Conservation (phyloP, 805 yeast genomes). For the Teunomyces cretensis region DNA sequence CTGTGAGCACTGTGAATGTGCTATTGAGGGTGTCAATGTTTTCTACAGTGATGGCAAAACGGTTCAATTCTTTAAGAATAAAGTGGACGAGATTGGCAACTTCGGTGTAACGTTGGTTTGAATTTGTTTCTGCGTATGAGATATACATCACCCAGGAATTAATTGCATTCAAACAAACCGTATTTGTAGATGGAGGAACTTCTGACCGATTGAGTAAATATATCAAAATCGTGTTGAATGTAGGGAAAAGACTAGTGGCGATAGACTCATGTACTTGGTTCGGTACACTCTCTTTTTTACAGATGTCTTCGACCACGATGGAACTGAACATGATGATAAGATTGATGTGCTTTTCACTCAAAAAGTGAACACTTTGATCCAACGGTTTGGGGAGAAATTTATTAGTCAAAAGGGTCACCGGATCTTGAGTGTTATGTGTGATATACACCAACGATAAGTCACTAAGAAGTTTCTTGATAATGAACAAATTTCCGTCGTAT, state of each 20-base stretch:
- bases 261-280: constrained; percentile 38
- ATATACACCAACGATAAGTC: constrained; percentile 51
- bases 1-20: constrained; percentile 38
- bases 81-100: constrained; percentile 10
- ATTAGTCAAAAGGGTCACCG: constrained; percentile 6
- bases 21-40: constrained; percentile 12
- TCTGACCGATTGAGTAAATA: constrained; percentile 3
- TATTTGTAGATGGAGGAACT: constrained; percentile 3
- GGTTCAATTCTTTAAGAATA: constrained; percentile 7
- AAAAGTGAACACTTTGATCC: background rate
- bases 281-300: constrained; percentile 29
- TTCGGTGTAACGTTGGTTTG: constrained; percentile 26
- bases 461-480: constrained; percentile 59
- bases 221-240: constrained; percentile 16
- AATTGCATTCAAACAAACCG: constrained; percentile 24
- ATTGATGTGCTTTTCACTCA: constrained; percentile 13
- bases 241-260: constrained; percentile 32
- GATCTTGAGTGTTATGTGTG: constrained; percentile 24
- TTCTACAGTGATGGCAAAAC: background rate
- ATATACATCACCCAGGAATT: constrained; percentile 39
- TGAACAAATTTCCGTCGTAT: constrained; percentile 26
- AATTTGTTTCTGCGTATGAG: constrained; percentile 34
- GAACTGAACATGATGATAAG: constrained; percentile 37
- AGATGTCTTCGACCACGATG: constrained; percentile 52
- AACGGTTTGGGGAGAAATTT: background rate